Base-by-base conservation (phyloP, 371 early-diverging fungal genomes). In the Apophysomyces elegans region DNA sequence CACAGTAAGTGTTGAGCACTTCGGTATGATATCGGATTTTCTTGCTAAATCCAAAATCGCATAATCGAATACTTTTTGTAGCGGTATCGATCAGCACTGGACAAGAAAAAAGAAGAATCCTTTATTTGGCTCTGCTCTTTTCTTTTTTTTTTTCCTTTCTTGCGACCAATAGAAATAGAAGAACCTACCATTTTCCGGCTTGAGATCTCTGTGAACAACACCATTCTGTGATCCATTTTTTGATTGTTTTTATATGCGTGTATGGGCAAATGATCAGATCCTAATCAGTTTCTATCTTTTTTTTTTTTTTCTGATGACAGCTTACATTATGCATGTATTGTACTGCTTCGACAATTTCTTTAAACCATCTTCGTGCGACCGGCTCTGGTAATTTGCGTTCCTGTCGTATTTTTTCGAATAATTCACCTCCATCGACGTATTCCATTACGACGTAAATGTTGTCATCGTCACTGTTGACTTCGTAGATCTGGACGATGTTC, bases 11-110 rank as follows among this genome's bases (percentile, higher is more conserved):
- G 46, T 89, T 90, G 50, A 98, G 77, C 56, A 91, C 82, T 58
- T 91, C 86, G 56, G 94, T 88, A 62, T 86, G 87, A 60, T 92
- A 88, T 73, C 90, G 95, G 18, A 94, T 85, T n/a, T 64, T 66
- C 73, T 96, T 98, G 46, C 93, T 93, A 75, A 99, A 95, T 6
- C 98, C 99, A 82, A 96, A 99, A 78, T 99, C 99, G 59, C 96
- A 96, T 14, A 96, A 81, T 14, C 92, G 87, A 38, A 93, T 85
- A 21, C 65, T 86, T 86, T 57, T 81, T 78, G 37, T 88, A 71
- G 58, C 83, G n/a, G n/a, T 74, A 71, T 93, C 93, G 54, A 96
- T 81, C 14, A 96, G 78, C 16, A 96, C 86, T 80, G 58, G 2
- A 18, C 7, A 47, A 47, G 4, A 18, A 47, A 47, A 47, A 47